Conservation (phyloP, 2,329 filamentous ascomycete genomes). For the Parascedosporium putredinis region DNA sequence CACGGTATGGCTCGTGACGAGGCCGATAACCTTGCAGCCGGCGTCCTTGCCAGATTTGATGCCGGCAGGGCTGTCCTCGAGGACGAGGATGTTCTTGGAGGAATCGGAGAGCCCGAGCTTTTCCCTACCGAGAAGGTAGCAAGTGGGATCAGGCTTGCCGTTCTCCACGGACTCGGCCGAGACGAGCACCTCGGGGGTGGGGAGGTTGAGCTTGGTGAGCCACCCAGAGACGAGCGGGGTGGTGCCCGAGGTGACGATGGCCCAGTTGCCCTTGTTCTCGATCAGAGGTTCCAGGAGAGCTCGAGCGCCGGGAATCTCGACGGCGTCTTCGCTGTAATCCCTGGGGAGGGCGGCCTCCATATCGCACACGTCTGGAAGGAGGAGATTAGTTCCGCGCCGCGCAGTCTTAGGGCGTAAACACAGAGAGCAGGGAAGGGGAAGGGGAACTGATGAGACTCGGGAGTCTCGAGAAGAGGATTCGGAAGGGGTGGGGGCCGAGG, state of each 20-base stretch:
- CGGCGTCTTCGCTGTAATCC: slow-evolving; percentile 65
- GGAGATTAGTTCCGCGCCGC: slow-evolving; percentile 2
- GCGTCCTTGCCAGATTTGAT: slow-evolving; percentile 76
- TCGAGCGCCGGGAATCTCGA: slow-evolving; percentile 78
- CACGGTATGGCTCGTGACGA: slow-evolving; percentile 72
- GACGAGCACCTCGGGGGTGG: slow-evolving; percentile 55
- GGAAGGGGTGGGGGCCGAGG: neutral
- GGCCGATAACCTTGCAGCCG: slow-evolving; percentile 73
- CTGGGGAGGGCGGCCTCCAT: slow-evolving; percentile 71
- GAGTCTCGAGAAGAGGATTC: no score
- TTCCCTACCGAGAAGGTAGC: slow-evolving; percentile 59
- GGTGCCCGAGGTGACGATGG: slow-evolving; percentile 73
- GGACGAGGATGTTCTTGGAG: slow-evolving; percentile 53
- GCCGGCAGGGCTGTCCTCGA: slow-evolving; percentile 84
- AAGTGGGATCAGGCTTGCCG: slow-evolving; percentile 69
- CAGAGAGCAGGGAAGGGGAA: no score
- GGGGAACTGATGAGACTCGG: no score
- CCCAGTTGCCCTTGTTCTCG: slow-evolving; percentile 58
- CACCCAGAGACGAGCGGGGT: slow-evolving; percentile 59
- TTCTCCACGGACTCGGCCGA: slow-evolving; percentile 65
- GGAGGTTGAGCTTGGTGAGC: slow-evolving; percentile 56
- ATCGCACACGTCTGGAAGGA: slow-evolving; percentile 57
- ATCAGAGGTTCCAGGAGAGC: slow-evolving; percentile 58
- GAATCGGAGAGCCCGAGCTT: slow-evolving; percentile 42
- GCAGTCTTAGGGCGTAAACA: no score